These are phyloP conservation scores for Cryptosporidium parvum DNA, from an alignment of 169 alveolate species.

Conservation along the genomic window DNA sequence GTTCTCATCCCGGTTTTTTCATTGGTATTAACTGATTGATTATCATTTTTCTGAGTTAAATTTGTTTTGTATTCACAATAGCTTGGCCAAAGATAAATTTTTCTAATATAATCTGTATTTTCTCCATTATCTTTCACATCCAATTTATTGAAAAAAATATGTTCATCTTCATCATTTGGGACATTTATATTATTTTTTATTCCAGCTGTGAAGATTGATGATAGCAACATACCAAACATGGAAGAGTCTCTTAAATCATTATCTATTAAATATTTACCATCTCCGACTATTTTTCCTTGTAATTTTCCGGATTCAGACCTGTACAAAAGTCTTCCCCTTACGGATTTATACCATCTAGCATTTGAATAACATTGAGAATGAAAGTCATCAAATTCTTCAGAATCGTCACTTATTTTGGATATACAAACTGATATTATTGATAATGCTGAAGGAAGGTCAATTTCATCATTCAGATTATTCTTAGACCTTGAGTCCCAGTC, in stretches of 20 bases:
- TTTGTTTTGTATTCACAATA: conserved; percentile 58
- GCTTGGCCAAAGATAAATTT: conserved; percentile 56
- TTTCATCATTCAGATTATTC: neutral
- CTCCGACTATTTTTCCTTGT: neutral
- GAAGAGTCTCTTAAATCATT: conserved; percentile 60
- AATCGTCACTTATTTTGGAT: neutral
- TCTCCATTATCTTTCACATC: conserved; percentile 9
- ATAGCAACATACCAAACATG: conserved; percentile 61
- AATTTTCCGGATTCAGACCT: conserved; percentile 10
- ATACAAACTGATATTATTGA: conserved; percentile 46
- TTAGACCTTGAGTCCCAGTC: neutral
- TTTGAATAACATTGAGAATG: conserved; percentile 36
- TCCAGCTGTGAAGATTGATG: conserved; percentile 67
- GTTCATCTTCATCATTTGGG: conserved; percentile 69
- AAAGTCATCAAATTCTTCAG: neutral
- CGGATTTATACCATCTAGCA: conserved; percentile 51
- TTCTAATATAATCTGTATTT: conserved; percentile 25
- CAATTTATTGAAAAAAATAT: conserved; percentile 44
- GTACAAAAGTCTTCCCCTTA: conserved; percentile 36
- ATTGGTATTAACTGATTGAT: neutral
- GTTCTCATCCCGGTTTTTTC: neutral
- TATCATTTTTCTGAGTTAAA: neutral
- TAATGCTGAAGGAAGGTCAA: conserved; percentile 60
- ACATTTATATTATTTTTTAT: conserved; percentile 42
- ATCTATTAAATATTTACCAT: conserved; percentile 3